Base-by-base conservation (phyloP, 2,329 filamentous ascomycete genomes). In the Drechmeria coniospora region DNA sequence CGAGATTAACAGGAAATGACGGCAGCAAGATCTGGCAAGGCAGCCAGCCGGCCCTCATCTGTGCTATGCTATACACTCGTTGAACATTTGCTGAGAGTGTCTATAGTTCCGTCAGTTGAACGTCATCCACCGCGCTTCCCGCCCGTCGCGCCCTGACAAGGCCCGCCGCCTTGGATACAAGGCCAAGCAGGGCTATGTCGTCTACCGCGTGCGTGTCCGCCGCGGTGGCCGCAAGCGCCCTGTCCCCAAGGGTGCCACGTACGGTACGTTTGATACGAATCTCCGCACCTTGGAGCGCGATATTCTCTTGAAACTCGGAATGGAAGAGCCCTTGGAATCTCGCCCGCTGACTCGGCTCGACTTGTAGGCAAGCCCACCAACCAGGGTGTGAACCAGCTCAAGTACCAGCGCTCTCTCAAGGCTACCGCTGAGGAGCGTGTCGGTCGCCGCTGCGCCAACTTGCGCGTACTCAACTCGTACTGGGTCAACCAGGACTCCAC, bases 401-500 rank as follows among this genome's bases (percentile, higher is more conserved):
- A 98, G 77, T 98, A 95, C 80, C 92, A 98, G 78, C 83, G 87
- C 62, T 95, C 90, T 47, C 86, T 95, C 61, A 80, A 79, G 64
- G 74, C 87, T 52, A 98, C 90, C 51, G 92, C 92, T 52, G 92
- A 98, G 74, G 90, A 98, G 79, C 90, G 90, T 80, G 87, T 98
- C 59, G 90, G 92, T 56, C 86, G 86, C 64, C 86, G 87, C 61
- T 94, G 86, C 72, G 84, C 86, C 67, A 98, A 98, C 71, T 68
- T 98, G 63, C 84, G 90, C 58, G 90, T 98, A 57, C 80, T 98
- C 56, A 98, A 98, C 81, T 95, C 87, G 42, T 98, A 98, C 86
- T 98, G 92, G 92, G 83, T 98, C 74, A 98, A 98, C 81, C 84
- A 95, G 75, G 90, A 98, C 73, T 94, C 86, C 37, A 98, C 90